Conservation (phyloP, 139 green algal species). For the Marvania coccoides region DNA sequence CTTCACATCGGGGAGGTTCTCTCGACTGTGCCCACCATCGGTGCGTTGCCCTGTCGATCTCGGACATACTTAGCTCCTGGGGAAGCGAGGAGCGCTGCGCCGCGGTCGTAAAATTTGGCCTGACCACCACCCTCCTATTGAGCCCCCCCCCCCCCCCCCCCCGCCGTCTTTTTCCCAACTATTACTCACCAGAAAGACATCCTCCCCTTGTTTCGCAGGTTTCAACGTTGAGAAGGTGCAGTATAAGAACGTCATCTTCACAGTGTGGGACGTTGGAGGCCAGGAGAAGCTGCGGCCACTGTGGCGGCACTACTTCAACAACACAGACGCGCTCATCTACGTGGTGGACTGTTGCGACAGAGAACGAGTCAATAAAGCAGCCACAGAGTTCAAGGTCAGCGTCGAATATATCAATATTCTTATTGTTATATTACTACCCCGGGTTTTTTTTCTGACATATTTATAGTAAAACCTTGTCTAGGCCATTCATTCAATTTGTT, state of each 20-base stretch:
- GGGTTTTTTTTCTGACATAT: neutral
- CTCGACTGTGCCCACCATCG: conserved; percentile 89
- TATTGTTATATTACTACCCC: neutral
- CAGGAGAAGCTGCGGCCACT: conserved; percentile 93
- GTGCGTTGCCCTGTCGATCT: conserved; percentile 35
- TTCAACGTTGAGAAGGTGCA: conserved; percentile 96
- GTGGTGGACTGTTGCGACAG: conserved; percentile 95
- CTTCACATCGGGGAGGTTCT: conserved; percentile 95
- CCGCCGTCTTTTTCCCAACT: too few relatives aligned
- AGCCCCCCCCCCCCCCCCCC: too few relatives aligned
- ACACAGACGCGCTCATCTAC: conserved; percentile 92
- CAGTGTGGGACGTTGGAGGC: conserved; percentile 93
- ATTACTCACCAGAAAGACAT: too few relatives aligned
- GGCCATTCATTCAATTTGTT: neutral
- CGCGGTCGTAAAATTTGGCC: too few relatives aligned
- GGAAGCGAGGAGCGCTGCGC: too few relatives aligned
- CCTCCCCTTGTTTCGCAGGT: conserved; percentile 16
- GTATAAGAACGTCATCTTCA: conserved; percentile 94
- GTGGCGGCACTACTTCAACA: conserved; percentile 96
- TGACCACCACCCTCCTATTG: too few relatives aligned
- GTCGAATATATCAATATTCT: neutral
- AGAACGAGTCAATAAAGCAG: conserved; percentile 74
- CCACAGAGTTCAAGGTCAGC: conserved; percentile 75
- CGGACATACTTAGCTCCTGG: too few relatives aligned
- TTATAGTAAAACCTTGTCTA: neutral